Base-by-base conservation (phyloP, 345 rosid genomes). In the Arabis hirsuta region DNA sequence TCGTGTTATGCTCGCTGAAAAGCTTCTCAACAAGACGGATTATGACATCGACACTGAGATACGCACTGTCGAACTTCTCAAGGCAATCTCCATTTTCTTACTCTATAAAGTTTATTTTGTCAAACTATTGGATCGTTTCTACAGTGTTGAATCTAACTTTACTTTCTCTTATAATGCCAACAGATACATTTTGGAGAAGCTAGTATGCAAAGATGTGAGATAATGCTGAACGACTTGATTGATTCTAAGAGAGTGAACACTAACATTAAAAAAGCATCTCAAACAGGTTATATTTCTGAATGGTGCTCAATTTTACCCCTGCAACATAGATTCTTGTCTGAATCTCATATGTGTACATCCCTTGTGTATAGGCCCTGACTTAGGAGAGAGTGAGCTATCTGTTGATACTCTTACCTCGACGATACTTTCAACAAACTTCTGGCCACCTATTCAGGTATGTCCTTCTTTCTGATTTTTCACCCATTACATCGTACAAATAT, bases 121-220 rank as follows among this genome's bases (percentile, higher is more conserved):
- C 45, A 27, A 14, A 9, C 16, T 11, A 14, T 27, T 27, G 69
- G 14, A n/a, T 29, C 16, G 53, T 29, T 56, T 16, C 34, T 65
- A 4, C 52, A 58, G 46, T 41, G 48, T 42, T 71, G 32, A 46
- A 61, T 67, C 8, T 75, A 29, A 68, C 13, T 43, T 67, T 22
- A 13, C 47, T 20, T 54, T 19, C 19, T 39, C 7, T 59, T 47
- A 36, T 78, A 5, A 55, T 56, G 52, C 46, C 62, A 81, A 62
- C 59, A 95, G 99, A 88, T 91, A 74, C 97, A 90, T 84, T 95
- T 91, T 84, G 99, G 99, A 77, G 97, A 95, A 76, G 86, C 84
- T 22, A 90, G 96, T 82, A 91, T 91, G 97, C 96, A 91, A 67
- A 90, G 84, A 82, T 95, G 99, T 75, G 99, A 95, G 85, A 95